Conservation (phyloP, 2,329 filamentous ascomycete species). For the Pestalotiopsis sp. region DNA sequence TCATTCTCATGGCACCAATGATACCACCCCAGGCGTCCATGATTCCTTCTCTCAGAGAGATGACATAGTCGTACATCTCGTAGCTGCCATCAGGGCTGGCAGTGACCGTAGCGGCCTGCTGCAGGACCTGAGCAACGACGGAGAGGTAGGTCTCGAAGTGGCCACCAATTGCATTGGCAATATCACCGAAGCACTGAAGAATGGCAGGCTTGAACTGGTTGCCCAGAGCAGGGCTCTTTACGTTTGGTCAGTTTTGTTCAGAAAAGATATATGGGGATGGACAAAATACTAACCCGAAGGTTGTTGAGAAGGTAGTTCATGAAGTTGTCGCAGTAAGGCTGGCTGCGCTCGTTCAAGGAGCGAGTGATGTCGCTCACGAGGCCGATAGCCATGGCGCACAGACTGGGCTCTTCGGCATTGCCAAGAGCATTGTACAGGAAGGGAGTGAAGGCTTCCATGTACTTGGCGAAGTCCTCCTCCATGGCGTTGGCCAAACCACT, state of each 20-base stretch:
- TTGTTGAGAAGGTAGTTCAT: slow-evolving; percentile 98
- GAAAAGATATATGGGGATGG: not conserved
- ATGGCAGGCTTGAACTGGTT: slow-evolving; percentile 99
- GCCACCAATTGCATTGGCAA: slow-evolving; percentile 89
- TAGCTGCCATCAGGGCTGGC: slow-evolving; percentile 79
- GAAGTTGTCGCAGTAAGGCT: slow-evolving; percentile 94
- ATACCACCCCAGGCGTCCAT: slow-evolving; percentile 99
- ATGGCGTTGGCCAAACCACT: slow-evolving; percentile 89
- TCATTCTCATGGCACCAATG: slow-evolving; percentile 88
- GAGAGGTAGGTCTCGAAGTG: slow-evolving; percentile 92
- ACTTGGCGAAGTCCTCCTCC: slow-evolving; percentile 91
- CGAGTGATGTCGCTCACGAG: slow-evolving; percentile 95
- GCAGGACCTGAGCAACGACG: slow-evolving; percentile 90
- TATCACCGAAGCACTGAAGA: slow-evolving; percentile 96
- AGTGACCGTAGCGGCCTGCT: slow-evolving; percentile 86
- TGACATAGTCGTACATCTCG: slow-evolving; percentile 96
- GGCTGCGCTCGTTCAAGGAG: slow-evolving; percentile 84
- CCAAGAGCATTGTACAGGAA: slow-evolving; percentile 92
- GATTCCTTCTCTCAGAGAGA: slow-evolving; percentile 93
- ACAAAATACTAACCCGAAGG: slow-evolving; percentile 63
- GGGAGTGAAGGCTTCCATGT: slow-evolving; percentile 93
- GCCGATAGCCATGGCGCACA: slow-evolving; percentile 97
- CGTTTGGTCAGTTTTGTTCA: slow-evolving; percentile 2
- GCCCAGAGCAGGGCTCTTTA: slow-evolving; percentile 76
- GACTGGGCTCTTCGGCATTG: slow-evolving; percentile 91